A percentile compares a stretch with the other conserved stretches of the same genome.
Evolutionary conservation across 495 filamentous ascomycete species (phyloP).

Genomic region (Penicillium odoratum): DNA sequence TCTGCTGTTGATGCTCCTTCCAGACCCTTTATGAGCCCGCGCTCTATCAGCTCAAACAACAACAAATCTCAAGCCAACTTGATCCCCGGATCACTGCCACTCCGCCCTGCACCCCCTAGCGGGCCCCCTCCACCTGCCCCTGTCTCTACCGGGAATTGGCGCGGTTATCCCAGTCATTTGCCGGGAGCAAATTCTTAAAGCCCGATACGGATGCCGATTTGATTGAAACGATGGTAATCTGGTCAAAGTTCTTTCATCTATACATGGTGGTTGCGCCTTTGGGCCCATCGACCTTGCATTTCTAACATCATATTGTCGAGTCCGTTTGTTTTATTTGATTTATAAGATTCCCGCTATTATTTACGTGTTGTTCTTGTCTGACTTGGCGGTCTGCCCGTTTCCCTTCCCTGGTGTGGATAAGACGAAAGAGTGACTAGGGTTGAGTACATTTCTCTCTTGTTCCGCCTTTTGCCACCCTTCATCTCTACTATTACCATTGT

Average conservation of each 20-base stretch:
- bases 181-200: slow-evolving; percentile 20
- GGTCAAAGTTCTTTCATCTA: slow-evolving; percentile 7
- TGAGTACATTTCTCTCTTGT: slow-evolving; percentile 1
- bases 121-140: slow-evolving; percentile 41
- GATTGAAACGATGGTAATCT: background rate
- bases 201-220: slow-evolving; percentile 7
- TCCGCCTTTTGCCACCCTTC: background rate
- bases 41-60: slow-evolving; percentile 42
- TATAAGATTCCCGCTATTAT: background rate
- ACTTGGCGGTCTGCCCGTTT: slow-evolving; percentile 2
- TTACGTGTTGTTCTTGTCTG: background rate
- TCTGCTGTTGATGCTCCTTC: slow-evolving; percentile 41
- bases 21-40: slow-evolving; percentile 36
- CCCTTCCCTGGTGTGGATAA: background rate
- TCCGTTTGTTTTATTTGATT: background rate
- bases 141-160: slow-evolving; percentile 34
- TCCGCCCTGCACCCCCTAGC: slow-evolving; percentile 39
- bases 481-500: background rate
- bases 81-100: slow-evolving; percentile 41
- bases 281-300: background rate
- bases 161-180: slow-evolving; percentile 29
- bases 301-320: background rate
- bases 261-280: slow-evolving; percentile 11
- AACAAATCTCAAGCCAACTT: slow-evolving; percentile 36
- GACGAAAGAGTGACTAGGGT: background rate